phyloP scores from a whole-genome alignment of 2,329 filamentous ascomycete species.

The Nannizziopsis barbatae region DNA sequence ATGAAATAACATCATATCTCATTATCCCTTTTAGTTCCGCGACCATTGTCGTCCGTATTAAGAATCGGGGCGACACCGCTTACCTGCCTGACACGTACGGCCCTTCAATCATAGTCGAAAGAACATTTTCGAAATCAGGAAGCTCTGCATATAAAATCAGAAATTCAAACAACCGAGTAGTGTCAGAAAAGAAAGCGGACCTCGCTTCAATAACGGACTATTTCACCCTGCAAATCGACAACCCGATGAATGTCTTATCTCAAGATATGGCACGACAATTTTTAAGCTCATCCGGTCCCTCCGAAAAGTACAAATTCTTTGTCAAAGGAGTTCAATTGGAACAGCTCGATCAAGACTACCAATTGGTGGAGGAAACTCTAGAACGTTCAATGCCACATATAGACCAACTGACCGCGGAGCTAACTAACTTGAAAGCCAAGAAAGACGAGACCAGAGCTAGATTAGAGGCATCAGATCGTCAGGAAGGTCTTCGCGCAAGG shows the following conservation, averaged over 20 bases:
- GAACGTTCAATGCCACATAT: slow-evolving; percentile 60
- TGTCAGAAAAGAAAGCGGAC: slow-evolving; percentile 75
- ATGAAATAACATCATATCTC: not conserved
- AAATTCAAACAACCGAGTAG: slow-evolving; percentile 53
- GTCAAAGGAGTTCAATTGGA: slow-evolving; percentile 89
- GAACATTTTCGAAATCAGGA: slow-evolving; percentile 67
- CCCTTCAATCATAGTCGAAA: slow-evolving; percentile 76
- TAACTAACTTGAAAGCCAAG: slow-evolving; percentile 49
- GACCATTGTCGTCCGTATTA: slow-evolving; percentile 70
- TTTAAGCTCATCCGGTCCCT: slow-evolving; percentile 67
- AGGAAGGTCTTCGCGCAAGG: slow-evolving; percentile 52
- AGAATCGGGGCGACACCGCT: slow-evolving; percentile 76
- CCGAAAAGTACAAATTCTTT: slow-evolving; percentile 93
- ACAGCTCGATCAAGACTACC: slow-evolving; percentile 82
- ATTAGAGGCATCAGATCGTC: slow-evolving; percentile 54
- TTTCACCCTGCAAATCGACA: slow-evolving; percentile 88
- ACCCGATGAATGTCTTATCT: slow-evolving; percentile 88
- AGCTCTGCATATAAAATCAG: slow-evolving; percentile 80
- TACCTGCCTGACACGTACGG: slow-evolving; percentile 77
- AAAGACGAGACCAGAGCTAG: slow-evolving; percentile 53
- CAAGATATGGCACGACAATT: slow-evolving; percentile 94
- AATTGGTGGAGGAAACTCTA: slow-evolving; percentile 65
- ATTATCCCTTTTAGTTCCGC: slow-evolving; percentile 33
- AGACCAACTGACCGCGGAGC: slow-evolving; percentile 49
- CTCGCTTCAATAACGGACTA: slow-evolving; percentile 90